Percentiles rank a stretch among this genome's conserved stretches.
Evolutionary conservation across 495 filamentous ascomycete species (phyloP).

Genomic region (Chaetomium fimeti): DNA sequence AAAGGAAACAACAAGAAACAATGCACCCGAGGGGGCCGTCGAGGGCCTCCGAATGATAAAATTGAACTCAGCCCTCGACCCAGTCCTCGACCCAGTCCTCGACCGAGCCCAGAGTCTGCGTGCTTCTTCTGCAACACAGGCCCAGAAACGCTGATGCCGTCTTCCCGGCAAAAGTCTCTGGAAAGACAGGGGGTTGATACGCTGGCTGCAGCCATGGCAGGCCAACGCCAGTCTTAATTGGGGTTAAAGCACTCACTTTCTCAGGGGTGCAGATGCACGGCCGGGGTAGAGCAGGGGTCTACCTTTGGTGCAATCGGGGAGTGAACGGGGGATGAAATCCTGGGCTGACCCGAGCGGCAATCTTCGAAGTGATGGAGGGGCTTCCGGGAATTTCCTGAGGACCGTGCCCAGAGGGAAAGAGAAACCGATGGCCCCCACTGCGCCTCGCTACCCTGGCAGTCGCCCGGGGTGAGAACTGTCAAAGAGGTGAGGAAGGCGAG

Average conservation of each 20-base stretch:
- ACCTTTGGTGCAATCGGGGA: not conserved
- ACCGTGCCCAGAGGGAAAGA: too few relatives aligned
- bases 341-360: conserved; percentile 11
- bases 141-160: not conserved
- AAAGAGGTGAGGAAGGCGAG: too few relatives aligned
- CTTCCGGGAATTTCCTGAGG: not conserved
- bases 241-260: not conserved
- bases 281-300: not conserved
- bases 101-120: not conserved
- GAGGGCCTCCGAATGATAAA: conserved; percentile 1
- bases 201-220: conserved; percentile 8
- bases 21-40: not conserved
- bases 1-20: conserved; percentile 10
- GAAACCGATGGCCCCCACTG: too few relatives aligned
- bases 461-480: too few relatives aligned
- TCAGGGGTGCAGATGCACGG: conserved; percentile 6
- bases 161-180: not conserved
- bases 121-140: not conserved
- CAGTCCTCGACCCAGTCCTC: too few relatives aligned
- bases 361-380: not conserved
- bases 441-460: too few relatives aligned
- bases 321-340: not conserved
- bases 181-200: conserved; percentile 18
- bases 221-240: not conserved
- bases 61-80: too few relatives aligned